Conservation (phyloP, 495 filamentous ascomycete genomes). For the Podospora anserina region DNA sequence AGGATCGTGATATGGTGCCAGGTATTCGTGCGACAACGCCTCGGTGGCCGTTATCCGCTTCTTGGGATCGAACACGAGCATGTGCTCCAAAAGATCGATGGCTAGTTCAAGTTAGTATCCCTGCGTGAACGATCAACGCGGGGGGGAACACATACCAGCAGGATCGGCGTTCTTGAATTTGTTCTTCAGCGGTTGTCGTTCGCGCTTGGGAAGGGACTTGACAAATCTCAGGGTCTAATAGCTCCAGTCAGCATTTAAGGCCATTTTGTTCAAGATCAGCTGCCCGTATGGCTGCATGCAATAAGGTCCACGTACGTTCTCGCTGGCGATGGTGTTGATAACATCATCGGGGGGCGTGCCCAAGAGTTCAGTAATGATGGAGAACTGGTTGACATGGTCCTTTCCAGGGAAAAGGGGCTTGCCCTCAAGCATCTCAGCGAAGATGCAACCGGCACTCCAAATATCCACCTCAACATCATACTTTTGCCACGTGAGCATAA, state of each 20-base stretch:
- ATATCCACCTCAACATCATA: conserved; percentile 99
- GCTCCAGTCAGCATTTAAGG: neutral
- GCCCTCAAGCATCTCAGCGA: conserved; percentile 98
- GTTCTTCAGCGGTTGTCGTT: conserved; percentile 81
- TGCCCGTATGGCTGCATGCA: neutral
- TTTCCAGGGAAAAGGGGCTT: conserved; percentile 98
- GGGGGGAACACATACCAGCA: conserved; percentile 55
- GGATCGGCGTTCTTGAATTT: conserved; percentile 97
- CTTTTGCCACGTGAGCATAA: conserved; percentile 99
- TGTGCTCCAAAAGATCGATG: conserved; percentile 88
- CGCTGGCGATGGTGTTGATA: conserved; percentile 95
- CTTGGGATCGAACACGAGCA: conserved; percentile 97
- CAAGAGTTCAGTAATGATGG: conserved; percentile 96
- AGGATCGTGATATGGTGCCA: conserved; percentile 94
- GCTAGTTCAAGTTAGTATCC: conserved; percentile 49
- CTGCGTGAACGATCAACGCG: neutral
- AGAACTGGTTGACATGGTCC: conserved; percentile 99
- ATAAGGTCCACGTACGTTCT: conserved; percentile 67
- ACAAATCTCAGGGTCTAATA: conserved; percentile 92
- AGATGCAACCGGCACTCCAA: conserved; percentile 98
- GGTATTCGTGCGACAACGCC: conserved; percentile 86
- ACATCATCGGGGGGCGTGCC: conserved; percentile 99
- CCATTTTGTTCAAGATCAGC: conserved; percentile 3
- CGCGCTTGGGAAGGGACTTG: conserved; percentile 93
- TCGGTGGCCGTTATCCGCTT: conserved; percentile 82